A percentile compares a stretch with the other conserved stretches of the same genome.
These are phyloP conservation scores for Gnaphalium uliginosum DNA, from an alignment of 129 eudicot species.

Conservation along the genomic window DNA sequence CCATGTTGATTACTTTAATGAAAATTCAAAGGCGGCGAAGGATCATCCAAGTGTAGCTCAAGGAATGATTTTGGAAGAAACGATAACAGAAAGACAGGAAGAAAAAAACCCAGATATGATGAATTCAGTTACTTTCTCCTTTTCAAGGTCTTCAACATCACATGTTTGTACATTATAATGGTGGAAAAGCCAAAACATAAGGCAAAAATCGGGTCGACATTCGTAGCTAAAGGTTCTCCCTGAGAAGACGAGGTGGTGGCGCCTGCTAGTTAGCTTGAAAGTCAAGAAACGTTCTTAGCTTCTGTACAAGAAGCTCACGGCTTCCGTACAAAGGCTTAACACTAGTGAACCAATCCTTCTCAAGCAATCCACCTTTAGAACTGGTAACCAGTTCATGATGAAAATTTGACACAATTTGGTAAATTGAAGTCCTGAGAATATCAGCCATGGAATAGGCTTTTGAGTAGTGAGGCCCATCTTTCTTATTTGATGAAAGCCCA, in stretches of 20 bases:
- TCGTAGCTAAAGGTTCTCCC: neutral
- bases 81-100: neutral
- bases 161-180: conserved; percentile 30
- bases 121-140: conserved; percentile 15
- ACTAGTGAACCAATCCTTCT: conserved; percentile 70
- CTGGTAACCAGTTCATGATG: conserved; percentile 70
- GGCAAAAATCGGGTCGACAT: neutral
- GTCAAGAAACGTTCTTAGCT: conserved; percentile 63
- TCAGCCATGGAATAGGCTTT: conserved; percentile 84
- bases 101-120: neutral
- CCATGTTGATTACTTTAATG: neutral
- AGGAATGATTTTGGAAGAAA: neutral
- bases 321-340: conserved; percentile 64
- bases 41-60: neutral
- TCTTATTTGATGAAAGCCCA: conserved; percentile 40
- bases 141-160: conserved; percentile 21
- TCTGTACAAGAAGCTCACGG: conserved; percentile 69
- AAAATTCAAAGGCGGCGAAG: neutral
- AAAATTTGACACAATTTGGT: conserved; percentile 70
- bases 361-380: conserved; percentile 64
- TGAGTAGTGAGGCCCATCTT: conserved; percentile 57
- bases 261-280: conserved; percentile 55
- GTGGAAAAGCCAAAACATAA: conserved; percentile 2
- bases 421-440: conserved; percentile 68
- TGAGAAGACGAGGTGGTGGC: neutral